Base-by-base conservation (phyloP, 495 filamentous ascomycete species). In the Xylaria cubensis region DNA sequence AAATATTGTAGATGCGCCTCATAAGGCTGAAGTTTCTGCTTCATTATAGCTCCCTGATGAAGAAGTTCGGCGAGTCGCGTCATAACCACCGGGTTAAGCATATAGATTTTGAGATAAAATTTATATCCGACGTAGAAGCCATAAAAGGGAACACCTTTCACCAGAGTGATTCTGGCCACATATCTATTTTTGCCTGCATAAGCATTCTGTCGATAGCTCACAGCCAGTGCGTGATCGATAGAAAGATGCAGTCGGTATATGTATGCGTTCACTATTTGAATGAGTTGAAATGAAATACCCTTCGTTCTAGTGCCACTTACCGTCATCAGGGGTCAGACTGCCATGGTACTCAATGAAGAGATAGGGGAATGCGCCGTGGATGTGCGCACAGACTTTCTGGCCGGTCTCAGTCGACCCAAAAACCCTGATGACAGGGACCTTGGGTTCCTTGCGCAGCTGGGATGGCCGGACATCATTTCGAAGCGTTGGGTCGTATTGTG, bases 331-430 rank as follows among this genome's bases (percentile, higher is more conserved):
- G 10, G 86, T 86, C 61, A 97, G 80, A 58, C 87, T 87, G 41
- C 92, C 93, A 44, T 88, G 85, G 81, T 99, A 98, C 80, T 96
- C 89, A 72, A 99, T 84, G 79, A 93, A 98, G 12, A 99, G 84
- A 79, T 99, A 99, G 5, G 97, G 96, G 77, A 98, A 94, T 39
- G 91, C 95, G 72, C 97, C 96, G 79, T 99, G 96, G 58, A 99
- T 90, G 86, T 99, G 96, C 29, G 94, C 94, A 83, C 96, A 98
- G 19, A 98, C 93, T 73, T 95, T 97, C 80, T 99, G 95, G 2
- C 97, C 97, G 0, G 94, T 93, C 80, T 98, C 97, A 3, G 96
- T 97, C 5, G 94, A 90, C 0, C 96, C 97, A 80, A 98, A 99
- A 24, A 96, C 88, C 73, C 96, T 90, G 63, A 99, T 91, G 29